These are phyloP conservation scores for Stemphylium lycopersici DNA, from an alignment of 2,329 filamentous ascomycete genomes.

Conservation along the genomic window DNA sequence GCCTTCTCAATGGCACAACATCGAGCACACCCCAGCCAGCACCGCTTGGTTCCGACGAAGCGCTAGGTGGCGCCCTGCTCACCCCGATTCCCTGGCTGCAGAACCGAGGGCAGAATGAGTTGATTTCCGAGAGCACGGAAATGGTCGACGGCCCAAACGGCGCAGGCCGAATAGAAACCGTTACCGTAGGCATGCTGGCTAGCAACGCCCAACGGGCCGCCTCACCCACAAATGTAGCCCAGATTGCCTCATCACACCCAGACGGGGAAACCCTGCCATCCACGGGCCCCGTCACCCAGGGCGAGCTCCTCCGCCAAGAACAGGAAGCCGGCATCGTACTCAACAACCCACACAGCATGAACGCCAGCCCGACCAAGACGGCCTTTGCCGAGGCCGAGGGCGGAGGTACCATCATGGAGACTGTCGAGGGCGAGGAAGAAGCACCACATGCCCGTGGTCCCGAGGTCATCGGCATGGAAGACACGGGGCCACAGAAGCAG, in stretches of 20 bases:
- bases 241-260: constrained; percentile 42
- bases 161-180: constrained; percentile 78
- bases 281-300: constrained; percentile 65
- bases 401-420: constrained; percentile 42
- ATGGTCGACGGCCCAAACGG: constrained; percentile 83
- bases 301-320: constrained; percentile 84
- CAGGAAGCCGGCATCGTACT: constrained; percentile 82
- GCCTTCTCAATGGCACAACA: constrained; percentile 67
- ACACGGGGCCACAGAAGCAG: constrained; percentile 81
- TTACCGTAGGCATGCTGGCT: constrained; percentile 68
- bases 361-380: constrained; percentile 33
- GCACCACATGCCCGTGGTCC: constrained; percentile 82
- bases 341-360: constrained; percentile 47
- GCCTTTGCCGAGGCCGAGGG: constrained; percentile 34
- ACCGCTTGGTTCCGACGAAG: constrained; percentile 80
- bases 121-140: constrained; percentile 76
- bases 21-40: constrained; percentile 46
- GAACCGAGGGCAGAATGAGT: constrained; percentile 59
- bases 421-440: constrained; percentile 59
- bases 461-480: constrained; percentile 80
- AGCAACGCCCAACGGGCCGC: constrained; percentile 20
- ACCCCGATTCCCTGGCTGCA: constrained; percentile 92
- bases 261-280: constrained; percentile 47
- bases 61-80: constrained; percentile 84
- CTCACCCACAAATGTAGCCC: constrained; percentile 22